These are phyloP conservation scores for Daldinia childiae DNA, from an alignment of 495 filamentous ascomycete species.

Conservation along the genomic window DNA sequence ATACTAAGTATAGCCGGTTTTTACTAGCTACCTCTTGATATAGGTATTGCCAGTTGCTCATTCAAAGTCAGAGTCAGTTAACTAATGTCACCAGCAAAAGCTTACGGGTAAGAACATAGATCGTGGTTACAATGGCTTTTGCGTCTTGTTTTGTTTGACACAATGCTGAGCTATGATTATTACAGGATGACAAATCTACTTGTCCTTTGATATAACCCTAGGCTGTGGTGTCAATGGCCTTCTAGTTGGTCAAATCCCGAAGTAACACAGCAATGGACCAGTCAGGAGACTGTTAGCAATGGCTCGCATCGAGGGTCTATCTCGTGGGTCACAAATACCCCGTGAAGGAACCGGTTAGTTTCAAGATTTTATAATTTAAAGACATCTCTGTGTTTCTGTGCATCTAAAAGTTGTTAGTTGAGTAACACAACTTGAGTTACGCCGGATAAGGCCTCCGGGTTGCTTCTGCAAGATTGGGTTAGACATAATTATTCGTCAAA, in stretches of 20 bases:
- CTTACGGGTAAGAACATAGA: too few relatives aligned
- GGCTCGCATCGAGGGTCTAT: not conserved
- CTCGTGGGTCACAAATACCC: not conserved
- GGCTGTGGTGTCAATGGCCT: not conserved
- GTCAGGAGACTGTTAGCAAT: not conserved
- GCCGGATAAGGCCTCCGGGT: not conserved
- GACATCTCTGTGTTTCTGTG: not conserved
- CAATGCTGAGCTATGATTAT: not conserved
- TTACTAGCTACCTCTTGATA: not conserved
- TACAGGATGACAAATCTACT: not conserved
- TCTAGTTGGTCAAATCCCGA: not conserved
- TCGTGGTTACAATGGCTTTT: not conserved
- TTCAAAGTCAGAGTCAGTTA: not conserved
- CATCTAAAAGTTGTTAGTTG: not conserved
- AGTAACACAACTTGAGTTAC: too few relatives aligned
- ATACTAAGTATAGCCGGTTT: not conserved
- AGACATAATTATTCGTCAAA: not conserved
- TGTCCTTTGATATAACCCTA: not conserved
- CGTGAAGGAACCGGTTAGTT: not conserved
- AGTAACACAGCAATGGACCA: not conserved
- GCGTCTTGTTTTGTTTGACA: not conserved
- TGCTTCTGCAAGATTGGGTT: not conserved
- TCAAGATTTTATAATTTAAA: not conserved
- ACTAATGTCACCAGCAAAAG: too few relatives aligned
- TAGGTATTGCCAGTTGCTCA: not conserved